These are phyloP conservation scores for Boletus subcaerulescens DNA, from an alignment of 768 basidiomycete species.

Conservation along the genomic window DNA sequence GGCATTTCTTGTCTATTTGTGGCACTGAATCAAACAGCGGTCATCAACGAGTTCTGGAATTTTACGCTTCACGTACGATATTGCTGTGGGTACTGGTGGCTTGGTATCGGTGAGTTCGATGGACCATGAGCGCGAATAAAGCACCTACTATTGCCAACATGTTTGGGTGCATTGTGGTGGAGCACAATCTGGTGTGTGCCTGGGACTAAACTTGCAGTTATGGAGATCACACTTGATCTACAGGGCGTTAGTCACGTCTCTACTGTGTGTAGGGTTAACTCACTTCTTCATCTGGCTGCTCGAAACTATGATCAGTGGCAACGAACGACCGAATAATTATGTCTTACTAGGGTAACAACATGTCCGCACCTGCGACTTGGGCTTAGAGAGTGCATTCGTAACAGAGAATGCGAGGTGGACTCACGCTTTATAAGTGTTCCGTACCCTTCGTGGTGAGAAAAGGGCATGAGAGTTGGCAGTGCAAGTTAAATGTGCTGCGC, in stretches of 20 bases:
- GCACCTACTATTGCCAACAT: slow-evolving; percentile 71
- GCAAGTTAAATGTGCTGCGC: slow-evolving; percentile 22
- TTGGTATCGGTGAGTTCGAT: slow-evolving; percentile 25
- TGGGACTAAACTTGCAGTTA: slow-evolving; percentile 62
- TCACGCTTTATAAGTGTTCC: slow-evolving; percentile 52
- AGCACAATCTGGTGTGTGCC: slow-evolving; percentile 48
- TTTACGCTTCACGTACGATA: slow-evolving; percentile 43
- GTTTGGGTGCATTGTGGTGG: slow-evolving; percentile 51
- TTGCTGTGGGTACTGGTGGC: slow-evolving; percentile 63
- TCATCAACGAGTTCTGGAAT: neutral
- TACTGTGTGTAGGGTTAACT: neutral
- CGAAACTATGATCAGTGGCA: slow-evolving; percentile 5
- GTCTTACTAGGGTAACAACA: slow-evolving; percentile 45
- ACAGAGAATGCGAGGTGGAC: slow-evolving; percentile 12
- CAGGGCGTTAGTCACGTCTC: slow-evolving; percentile 11
- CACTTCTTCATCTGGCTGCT: slow-evolving; percentile 61
- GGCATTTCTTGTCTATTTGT: slow-evolving; percentile 58
- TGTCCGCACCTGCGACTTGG: slow-evolving; percentile 49
- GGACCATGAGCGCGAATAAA: neutral
- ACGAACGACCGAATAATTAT: neutral
- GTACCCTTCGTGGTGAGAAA: slow-evolving; percentile 41
- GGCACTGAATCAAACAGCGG: slow-evolving; percentile 40
- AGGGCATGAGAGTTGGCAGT: slow-evolving; percentile 16
- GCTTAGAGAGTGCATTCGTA: slow-evolving; percentile 1
- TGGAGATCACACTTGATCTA: slow-evolving; percentile 62